Percentiles rank a stretch among this genome's conserved stretches.
Conservation (phyloP, 148 eudicot species). For the Chenopodium quinoa region DNA sequence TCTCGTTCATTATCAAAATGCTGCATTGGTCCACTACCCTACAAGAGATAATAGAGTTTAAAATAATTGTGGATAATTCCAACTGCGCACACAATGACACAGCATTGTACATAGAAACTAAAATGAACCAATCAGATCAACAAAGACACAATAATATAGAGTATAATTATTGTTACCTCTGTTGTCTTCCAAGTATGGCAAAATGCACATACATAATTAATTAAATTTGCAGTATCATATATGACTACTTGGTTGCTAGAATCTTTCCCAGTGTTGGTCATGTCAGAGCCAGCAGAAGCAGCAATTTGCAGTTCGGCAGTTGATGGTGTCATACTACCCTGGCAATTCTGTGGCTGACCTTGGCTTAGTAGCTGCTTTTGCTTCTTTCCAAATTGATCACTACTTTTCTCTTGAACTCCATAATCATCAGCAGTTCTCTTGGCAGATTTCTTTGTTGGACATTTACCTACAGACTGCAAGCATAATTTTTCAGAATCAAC, state of each 20-base stretch:
- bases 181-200: slow-evolving; percentile 58
- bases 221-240: slow-evolving; percentile 18
- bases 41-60: slow-evolving; percentile 10
- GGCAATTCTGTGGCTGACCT: slow-evolving; percentile 18
- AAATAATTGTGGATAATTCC: neutral
- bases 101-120: neutral
- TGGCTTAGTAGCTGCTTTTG: slow-evolving; percentile 39
- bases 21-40: slow-evolving; percentile 72
- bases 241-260: slow-evolving; percentile 16
- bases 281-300: slow-evolving; percentile 19
- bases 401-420: slow-evolving; percentile 16
- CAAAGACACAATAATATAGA: slow-evolving; percentile 2
- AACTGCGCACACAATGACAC: neutral
- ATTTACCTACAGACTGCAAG: slow-evolving; percentile 26
- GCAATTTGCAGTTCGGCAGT: slow-evolving; percentile 9
- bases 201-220: slow-evolving; percentile 54
- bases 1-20: slow-evolving; percentile 68
- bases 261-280: slow-evolving; percentile 21
- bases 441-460: slow-evolving; percentile 25
- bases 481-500: neutral
- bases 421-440: slow-evolving; percentile 29
- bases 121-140: neutral
- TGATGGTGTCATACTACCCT: slow-evolving; percentile 16
- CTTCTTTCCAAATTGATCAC: slow-evolving; percentile 40
- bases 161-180: slow-evolving; percentile 36